Conservation (phyloP, 2,329 filamentous ascomycete genomes). For the Diaporthe sp. region DNA sequence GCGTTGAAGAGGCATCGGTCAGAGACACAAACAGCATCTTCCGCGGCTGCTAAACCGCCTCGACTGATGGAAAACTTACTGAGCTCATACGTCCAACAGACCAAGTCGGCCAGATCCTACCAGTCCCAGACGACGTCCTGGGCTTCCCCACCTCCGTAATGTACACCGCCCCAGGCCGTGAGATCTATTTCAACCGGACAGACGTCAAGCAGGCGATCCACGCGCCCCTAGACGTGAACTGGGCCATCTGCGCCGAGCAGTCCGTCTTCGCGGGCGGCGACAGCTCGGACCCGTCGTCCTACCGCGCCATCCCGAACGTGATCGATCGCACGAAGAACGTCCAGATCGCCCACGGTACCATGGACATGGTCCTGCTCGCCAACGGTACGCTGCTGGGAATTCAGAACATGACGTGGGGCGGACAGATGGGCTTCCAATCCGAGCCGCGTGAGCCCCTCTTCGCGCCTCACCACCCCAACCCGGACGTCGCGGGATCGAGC, state of each 20-base stretch:
- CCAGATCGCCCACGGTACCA: conserved; percentile 77
- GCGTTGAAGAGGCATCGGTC: neutral
- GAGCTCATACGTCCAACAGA: conserved; percentile 64
- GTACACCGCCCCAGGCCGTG: conserved; percentile 71
- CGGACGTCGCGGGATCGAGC: conserved; percentile 19
- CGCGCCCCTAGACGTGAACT: conserved; percentile 52
- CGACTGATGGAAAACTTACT: neutral
- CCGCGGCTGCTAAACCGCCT: neutral
- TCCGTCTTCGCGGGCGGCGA: conserved; percentile 59
- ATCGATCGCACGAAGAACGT: conserved; percentile 79
- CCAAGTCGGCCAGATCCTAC: conserved; percentile 72
- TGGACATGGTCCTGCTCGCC: conserved; percentile 76
- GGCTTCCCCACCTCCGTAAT: conserved; percentile 68
- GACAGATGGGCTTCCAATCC: conserved; percentile 74
- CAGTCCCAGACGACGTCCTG: conserved; percentile 37
- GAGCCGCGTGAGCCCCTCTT: conserved; percentile 38
- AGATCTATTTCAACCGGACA: conserved; percentile 78
- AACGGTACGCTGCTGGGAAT: conserved; percentile 78
- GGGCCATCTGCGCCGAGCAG: conserved; percentile 66
- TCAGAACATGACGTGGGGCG: conserved; percentile 84
- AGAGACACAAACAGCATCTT: neutral
- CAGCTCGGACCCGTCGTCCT: conserved; percentile 39
- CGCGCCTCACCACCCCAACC: conserved; percentile 37
- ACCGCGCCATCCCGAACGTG: conserved; percentile 63
- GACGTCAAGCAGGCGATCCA: conserved; percentile 46